Evolutionary conservation across 1,284 basidiomycete species (phyloP), one percentile per base, ranked within the genome.

Genomic region (Ganoderma resinaceum): DNA sequence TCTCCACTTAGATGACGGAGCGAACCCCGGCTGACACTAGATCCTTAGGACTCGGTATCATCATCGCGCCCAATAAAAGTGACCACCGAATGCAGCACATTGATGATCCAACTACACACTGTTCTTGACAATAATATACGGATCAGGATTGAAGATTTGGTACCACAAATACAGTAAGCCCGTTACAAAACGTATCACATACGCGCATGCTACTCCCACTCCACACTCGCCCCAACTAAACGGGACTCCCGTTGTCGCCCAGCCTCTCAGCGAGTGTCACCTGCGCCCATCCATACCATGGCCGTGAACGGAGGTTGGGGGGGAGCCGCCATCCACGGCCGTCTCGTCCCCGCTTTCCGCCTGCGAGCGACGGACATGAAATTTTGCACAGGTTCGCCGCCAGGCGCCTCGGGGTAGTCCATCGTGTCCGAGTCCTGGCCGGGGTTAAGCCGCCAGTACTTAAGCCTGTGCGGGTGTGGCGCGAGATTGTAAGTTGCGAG

Each of bases 401-500:
- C 46, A 52, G 23, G 23, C 46, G 46, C 46, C n/a, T 35, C 35
- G n/a, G 35, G 35, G 11, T 37, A n/a, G 16, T 23, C 37, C 23
- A 38, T 38, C 23, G 70, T 84, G 81, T 12, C 78, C 0, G 81
- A 80, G 67, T 85, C 87, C 76, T 87, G 86, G 63, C 83, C 81
- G 8, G 87, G 87, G 73, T 86, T 87, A 66, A 90, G 80, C 33
- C 74, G 81, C 84, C 83, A 86, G 76, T 88, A 88, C 38, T 80
- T 77, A 73, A 79, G 83, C 69, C 84, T 85, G 70, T 46, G 42
- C 12, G 20, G n/a, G 57, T 35, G 57, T n/a, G n/a, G n/a, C 33
- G 37, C 14, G 14, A 65, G 20, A 16, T 52, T 59, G 31, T 26
- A 42, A 33, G 49, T 8, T 26, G 58, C n/a, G 23, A 40, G 38